These are phyloP conservation scores for Epichloe baconii DNA, from an alignment of 2,329 filamentous ascomycete species.

Conservation along the genomic window DNA sequence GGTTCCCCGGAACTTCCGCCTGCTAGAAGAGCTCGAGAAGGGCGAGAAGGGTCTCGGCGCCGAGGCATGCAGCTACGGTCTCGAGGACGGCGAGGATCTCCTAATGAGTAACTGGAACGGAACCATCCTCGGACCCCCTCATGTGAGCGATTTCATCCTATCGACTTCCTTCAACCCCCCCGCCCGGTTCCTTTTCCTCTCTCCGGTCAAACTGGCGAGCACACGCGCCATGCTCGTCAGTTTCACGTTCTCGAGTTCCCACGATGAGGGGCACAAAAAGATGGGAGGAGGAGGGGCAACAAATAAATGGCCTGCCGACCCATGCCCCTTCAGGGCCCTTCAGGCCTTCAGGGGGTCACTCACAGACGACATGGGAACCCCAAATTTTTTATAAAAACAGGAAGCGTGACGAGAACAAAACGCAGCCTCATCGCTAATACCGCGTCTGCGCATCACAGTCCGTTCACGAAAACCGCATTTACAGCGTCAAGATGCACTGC, in stretches of 20 bases:
- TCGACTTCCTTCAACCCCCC: neutral
- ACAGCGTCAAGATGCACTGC: conserved; percentile 95
- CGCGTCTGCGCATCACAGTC: conserved; percentile 40
- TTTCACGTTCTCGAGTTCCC: too few relatives aligned
- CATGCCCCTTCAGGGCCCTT: too few relatives aligned
- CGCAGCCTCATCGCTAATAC: conserved; percentile 4
- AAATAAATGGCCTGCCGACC: too few relatives aligned
- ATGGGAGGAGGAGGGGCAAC: too few relatives aligned
- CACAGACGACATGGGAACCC: neutral
- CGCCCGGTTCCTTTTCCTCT: neutral
- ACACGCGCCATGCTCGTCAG: too few relatives aligned
- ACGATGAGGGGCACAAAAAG: too few relatives aligned
- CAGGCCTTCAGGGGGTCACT: too few relatives aligned
- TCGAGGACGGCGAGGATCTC: conserved; percentile 86
- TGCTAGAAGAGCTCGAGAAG: conserved; percentile 96
- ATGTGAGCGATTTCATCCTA: conserved; percentile 40
- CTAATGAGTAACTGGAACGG: conserved; percentile 99
- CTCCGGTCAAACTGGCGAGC: neutral
- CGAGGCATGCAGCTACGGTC: conserved; percentile 92
- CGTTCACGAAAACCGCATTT: conserved; percentile 97
- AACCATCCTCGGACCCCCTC: conserved; percentile 90
- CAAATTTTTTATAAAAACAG: neutral
- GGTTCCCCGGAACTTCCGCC: conserved; percentile 88
- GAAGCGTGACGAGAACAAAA: neutral
- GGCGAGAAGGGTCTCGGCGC: conserved; percentile 95